Conservation (phyloP, 768 basidiomycete genomes). For the Podaxis sp. region DNA sequence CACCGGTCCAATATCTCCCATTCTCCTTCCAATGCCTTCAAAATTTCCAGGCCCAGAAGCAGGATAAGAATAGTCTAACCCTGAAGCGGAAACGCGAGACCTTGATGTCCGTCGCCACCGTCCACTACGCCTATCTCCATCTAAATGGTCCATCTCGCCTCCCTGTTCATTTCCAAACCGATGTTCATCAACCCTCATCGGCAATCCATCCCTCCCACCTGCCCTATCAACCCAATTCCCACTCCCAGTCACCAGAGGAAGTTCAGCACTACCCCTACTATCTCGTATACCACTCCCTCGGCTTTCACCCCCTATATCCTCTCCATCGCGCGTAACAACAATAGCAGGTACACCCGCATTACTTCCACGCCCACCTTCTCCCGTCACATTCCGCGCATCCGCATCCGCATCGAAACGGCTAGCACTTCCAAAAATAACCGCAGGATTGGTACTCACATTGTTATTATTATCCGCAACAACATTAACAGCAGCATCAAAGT, state of each 20-base stretch:
- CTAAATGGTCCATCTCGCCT: background rate
- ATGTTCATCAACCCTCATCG: background rate
- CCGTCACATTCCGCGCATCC: background rate
- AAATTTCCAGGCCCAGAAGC: background rate
- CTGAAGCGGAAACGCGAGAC: background rate
- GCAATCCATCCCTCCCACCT: background rate
- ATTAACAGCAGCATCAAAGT: background rate
- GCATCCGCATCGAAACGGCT: background rate
- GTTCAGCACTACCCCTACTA: background rate
- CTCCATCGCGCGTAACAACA: background rate
- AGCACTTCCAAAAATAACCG: conserved; percentile 7
- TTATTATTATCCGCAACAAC: conserved; percentile 5
- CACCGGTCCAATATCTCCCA: background rate
- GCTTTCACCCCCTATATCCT: background rate
- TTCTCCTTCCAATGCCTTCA: background rate
- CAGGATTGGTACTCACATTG: background rate
- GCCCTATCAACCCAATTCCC: background rate
- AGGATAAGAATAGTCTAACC: conserved; percentile 1
- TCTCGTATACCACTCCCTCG: background rate
- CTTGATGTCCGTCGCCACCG: background rate
- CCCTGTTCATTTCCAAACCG: background rate
- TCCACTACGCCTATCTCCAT: background rate
- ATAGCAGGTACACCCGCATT: conserved; percentile 12
- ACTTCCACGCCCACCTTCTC: background rate
- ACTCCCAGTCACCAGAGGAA: background rate